Evolutionary conservation across 1,284 basidiomycete genomes (phyloP), one percentile per base, ranked within the genome.

Genomic region (Cutaneotrichosporon mucoides): DNA sequence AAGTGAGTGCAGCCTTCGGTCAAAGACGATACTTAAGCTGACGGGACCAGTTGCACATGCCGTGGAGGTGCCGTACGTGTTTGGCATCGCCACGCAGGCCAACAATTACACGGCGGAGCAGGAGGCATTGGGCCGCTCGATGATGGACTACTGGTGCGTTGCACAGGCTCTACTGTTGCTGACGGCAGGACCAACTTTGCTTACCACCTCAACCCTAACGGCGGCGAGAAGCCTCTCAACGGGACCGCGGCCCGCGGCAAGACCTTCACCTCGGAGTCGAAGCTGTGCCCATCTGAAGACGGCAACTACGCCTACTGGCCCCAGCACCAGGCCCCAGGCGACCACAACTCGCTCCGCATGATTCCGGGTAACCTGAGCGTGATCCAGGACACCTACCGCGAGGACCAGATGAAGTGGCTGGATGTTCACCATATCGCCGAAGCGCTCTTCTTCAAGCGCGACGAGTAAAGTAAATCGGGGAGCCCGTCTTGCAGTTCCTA

Each of bases 81-180:
- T 68, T 38, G 73, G 71, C 7, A 36, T 57, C 2, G 54, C 66
- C n/a, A 40, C 44, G n/a, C 44, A 15, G 16, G 45, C 41, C 3
- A 35, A 46, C 5, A 65, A 65, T 43, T 72, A 68, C 54, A 68
- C 71, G 1, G 61, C 60, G 1, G 61, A 50, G 11, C 66, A 72
- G 33, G 60, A 45, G 11, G 35, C 35, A 6, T 53, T 77, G 6
- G 64, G 68, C 6, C 41, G 61, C 37, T 47, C 60, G 12, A 69
- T 73, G 58, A 64, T 70, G 51, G 61, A 69, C 43, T 76, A 76
- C 66, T 75, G 72, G 76, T 75, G 44, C 50, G 73, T 64, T 5
- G 3, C 24, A 24, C 24, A 24, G 24, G 24, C 24, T 24, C 24
- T 24, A 24, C 24, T 24, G 24, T 11, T 10, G 34, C 46, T 60